These are phyloP conservation scores for Glycine tomentella DNA, from an alignment of 306 rosid species.

Conservation along the genomic window DNA sequence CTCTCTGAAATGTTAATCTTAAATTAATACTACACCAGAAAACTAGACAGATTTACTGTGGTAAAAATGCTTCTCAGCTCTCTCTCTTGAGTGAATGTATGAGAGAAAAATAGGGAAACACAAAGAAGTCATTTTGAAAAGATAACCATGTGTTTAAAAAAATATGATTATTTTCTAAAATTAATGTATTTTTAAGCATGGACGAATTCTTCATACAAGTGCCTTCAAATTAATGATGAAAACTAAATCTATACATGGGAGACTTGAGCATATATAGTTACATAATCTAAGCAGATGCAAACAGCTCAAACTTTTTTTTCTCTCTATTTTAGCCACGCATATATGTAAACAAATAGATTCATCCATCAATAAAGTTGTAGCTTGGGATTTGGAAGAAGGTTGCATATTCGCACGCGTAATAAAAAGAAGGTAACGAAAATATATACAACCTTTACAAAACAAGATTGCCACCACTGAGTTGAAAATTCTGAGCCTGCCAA, in stretches of 20 bases:
- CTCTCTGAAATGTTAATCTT: constrained; percentile 11
- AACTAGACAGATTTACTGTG: constrained; percentile 32
- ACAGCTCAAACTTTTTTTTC: no score
- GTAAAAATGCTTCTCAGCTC: background rate
- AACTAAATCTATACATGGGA: background rate
- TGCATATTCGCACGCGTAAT: background rate
- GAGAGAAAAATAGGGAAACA: background rate
- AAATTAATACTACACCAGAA: constrained; percentile 40
- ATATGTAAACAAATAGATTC: background rate
- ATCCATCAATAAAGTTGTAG: background rate
- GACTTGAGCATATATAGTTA: background rate
- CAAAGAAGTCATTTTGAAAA: background rate
- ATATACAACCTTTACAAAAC: background rate
- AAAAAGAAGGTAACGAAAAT: background rate
- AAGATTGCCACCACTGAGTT: no score
- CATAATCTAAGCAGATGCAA: background rate
- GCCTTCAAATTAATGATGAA: background rate
- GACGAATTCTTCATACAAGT: background rate
- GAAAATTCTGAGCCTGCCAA: constrained; percentile 25
- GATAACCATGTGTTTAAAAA: background rate
- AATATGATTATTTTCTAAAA: background rate
- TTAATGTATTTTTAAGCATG: background rate
- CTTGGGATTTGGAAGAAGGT: background rate
- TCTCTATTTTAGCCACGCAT: no score
- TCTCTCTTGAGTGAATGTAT: background rate